Percentiles rank a stretch among this genome's conserved stretches.
phyloP scores from a whole-genome alignment of 345 rosid species.

The Geranium brycei region DNA sequence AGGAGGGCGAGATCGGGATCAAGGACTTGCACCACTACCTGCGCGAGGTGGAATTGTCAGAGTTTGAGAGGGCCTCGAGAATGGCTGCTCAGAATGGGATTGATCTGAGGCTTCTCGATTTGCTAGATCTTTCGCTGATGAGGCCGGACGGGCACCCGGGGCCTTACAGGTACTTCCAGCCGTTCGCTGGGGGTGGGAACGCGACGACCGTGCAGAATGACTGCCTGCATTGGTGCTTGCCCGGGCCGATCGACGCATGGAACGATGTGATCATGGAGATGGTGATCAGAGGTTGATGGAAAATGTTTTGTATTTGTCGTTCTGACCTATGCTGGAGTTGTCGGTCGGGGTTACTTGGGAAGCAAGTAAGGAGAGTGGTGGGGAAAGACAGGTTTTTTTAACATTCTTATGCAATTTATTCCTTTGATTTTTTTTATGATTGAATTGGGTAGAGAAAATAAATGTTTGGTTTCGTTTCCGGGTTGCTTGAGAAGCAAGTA shows the following conservation, averaged over 20 bases:
- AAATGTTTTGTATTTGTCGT: no score
- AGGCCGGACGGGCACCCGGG: constrained; percentile 97
- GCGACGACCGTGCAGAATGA: constrained; percentile 63
- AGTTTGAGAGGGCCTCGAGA: constrained; percentile 39
- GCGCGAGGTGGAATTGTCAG: constrained; percentile 42
- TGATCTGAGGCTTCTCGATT: constrained; percentile 60
- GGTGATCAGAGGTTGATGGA: constrained; percentile 5
- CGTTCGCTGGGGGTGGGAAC: constrained; percentile 50
- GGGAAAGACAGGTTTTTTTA: no score
- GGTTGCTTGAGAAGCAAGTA: no score
- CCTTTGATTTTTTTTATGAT: no score
- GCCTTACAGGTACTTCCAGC: constrained; percentile 56
- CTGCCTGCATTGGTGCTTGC: constrained; percentile 96
- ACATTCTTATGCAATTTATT: no score
- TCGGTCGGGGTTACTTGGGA: no score
- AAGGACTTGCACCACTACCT: constrained; percentile 52
- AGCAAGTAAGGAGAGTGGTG: no score
- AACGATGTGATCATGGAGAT: constrained; percentile 83
- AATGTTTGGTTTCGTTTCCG: no score
- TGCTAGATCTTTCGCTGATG: constrained; percentile 41
- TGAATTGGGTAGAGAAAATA: no score
- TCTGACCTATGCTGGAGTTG: no score
- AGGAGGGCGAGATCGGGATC: constrained; percentile 50
- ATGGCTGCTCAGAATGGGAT: constrained; percentile 33
- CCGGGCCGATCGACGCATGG: constrained; percentile 81